Conservation (phyloP, 257 asterid genomes). For the Gentiana straminea region DNA sequence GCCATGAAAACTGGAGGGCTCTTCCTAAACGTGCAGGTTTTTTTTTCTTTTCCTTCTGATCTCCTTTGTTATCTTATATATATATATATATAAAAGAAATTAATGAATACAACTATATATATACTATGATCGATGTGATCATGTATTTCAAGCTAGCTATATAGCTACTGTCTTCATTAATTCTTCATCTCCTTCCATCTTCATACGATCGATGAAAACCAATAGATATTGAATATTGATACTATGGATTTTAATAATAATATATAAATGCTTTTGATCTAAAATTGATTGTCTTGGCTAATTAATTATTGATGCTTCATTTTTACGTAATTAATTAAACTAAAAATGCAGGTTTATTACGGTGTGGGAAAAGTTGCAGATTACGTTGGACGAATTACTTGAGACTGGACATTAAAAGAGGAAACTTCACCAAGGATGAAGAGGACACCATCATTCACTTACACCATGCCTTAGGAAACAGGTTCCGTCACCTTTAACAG, state of each 20-base stretch:
- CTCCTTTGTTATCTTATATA: neutral
- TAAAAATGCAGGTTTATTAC: conserved; percentile 8
- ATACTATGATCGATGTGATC: neutral
- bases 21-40: conserved; percentile 33
- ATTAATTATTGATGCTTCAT: too few relatives aligned
- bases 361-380: conserved; percentile 74
- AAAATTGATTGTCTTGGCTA: too few relatives aligned
- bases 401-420: conserved; percentile 56
- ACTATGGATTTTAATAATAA: too few relatives aligned
- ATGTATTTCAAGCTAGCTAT: too few relatives aligned
- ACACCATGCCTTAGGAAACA: conserved; percentile 32
- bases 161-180: too few relatives aligned
- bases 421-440: conserved; percentile 38
- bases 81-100: neutral
- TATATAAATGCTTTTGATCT: neutral
- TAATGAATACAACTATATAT: neutral
- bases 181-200: too few relatives aligned
- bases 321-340: too few relatives aligned
- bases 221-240: too few relatives aligned
- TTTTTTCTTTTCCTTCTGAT: neutral
- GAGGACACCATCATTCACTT: conserved; percentile 37
- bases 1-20: conserved; percentile 29
- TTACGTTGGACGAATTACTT: conserved; percentile 63
- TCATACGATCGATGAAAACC: too few relatives aligned
- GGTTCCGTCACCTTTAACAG: conserved; percentile 3